Percentiles rank a stretch among this genome's conserved stretches.
phyloP scores from a whole-genome alignment of 164 flowering plant species.

The Taxillus chinensis region DNA sequence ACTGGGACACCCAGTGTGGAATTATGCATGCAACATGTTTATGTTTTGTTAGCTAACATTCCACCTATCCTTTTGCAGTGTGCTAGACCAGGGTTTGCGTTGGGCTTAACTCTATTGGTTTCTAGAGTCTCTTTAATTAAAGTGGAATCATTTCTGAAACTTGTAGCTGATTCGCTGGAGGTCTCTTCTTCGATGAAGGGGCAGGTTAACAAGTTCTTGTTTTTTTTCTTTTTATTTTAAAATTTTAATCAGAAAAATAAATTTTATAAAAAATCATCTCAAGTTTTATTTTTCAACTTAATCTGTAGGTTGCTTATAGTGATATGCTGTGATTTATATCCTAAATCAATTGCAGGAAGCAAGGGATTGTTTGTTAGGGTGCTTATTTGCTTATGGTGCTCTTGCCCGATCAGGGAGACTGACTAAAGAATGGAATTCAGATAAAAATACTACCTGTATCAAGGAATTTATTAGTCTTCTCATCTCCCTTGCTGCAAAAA shows the following conservation, averaged over 20 bases:
- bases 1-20: too few species aligned
- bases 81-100: conserved; percentile 96
- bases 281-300: too few species aligned
- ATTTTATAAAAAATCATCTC: too few species aligned
- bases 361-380: conserved; percentile 76
- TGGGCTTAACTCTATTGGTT: conserved; percentile 58
- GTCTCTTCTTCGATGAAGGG: conserved; percentile 95
- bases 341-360: conserved; percentile 52
- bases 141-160: conserved; percentile 60
- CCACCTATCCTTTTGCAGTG: conserved; percentile 42
- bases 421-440: conserved; percentile 42
- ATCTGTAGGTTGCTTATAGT: neutral
- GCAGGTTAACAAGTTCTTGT: conserved; percentile 43
- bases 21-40: neutral
- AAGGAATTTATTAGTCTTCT: conserved; percentile 52
- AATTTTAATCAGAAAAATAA: too few species aligned
- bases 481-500: conserved; percentile 65
- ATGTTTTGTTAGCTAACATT: conserved; percentile 4
- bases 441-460: conserved; percentile 36
- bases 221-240: neutral
- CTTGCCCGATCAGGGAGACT: conserved; percentile 76
- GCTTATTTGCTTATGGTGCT: conserved; percentile 92
- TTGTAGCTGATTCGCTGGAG: conserved; percentile 53
- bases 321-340: conserved; percentile 6
- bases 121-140: conserved; percentile 38